phyloP scores from a whole-genome alignment of 2,329 filamentous ascomycete species.

The Sclerotiophoma versabilis region DNA sequence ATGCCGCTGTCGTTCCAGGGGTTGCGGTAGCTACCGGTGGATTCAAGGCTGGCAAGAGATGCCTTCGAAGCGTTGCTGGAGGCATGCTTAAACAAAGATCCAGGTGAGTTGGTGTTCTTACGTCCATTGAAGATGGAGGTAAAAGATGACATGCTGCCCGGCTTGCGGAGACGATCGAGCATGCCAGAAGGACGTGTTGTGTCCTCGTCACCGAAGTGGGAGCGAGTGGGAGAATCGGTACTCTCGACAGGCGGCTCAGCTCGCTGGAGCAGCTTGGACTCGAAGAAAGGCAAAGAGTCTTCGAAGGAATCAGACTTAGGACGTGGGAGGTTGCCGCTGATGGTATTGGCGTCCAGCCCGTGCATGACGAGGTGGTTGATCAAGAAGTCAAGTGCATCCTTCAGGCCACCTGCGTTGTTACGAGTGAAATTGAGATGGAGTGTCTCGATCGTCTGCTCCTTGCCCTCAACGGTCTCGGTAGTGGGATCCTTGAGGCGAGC shows the following conservation, averaged over 20 bases:
- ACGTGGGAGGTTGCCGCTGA: slow-evolving; percentile 95
- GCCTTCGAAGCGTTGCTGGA: slow-evolving; percentile 95
- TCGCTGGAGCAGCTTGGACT: slow-evolving; percentile 94
- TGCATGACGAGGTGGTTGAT: slow-evolving; percentile 84
- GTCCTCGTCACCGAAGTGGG: slow-evolving; percentile 84
- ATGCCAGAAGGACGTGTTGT: slow-evolving; percentile 65
- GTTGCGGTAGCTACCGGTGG: slow-evolving; percentile 93
- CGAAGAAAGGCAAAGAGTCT: slow-evolving; percentile 94
- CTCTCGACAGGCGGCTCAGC: slow-evolving; percentile 76
- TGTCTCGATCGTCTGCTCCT: slow-evolving; percentile 54
- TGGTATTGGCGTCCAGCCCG: slow-evolving; percentile 80
- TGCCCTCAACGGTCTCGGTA: slow-evolving; percentile 50
- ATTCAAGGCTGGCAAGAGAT: slow-evolving; percentile 94
- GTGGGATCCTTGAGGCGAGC: slow-evolving; percentile 70
- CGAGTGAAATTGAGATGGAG: slow-evolving; percentile 75
- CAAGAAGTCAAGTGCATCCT: slow-evolving; percentile 95
- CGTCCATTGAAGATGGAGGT: slow-evolving; percentile 94
- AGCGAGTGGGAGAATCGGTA: slow-evolving; percentile 88
- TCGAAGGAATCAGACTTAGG: slow-evolving; percentile 99
- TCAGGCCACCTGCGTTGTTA: slow-evolving; percentile 94
- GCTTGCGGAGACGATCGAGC: slow-evolving; percentile 92
- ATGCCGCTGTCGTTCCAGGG: slow-evolving; percentile 98
- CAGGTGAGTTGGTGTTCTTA: slow-evolving; percentile 83
- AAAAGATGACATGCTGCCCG: slow-evolving; percentile 91
- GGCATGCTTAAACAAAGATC: slow-evolving; percentile 82